Conservation (phyloP, 176 grass and related monocot species). For the Dendrocalamus sinicus region DNA sequence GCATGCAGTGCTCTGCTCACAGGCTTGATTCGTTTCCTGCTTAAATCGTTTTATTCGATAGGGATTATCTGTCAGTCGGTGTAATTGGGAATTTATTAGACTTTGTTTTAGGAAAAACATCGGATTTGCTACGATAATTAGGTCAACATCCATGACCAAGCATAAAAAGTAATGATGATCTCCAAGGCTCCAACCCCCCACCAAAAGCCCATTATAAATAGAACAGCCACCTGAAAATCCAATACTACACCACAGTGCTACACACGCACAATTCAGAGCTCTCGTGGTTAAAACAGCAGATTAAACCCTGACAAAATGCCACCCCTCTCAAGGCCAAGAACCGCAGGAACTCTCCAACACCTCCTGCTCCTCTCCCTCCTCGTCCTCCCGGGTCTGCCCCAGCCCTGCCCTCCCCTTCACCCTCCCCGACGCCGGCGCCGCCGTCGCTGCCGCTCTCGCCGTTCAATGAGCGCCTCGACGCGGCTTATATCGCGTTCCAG, state of each 20-base stretch:
- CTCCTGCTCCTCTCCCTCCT: conserved; percentile 47
- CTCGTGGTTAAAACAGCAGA: conserved; percentile 16
- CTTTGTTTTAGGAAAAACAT: not conserved
- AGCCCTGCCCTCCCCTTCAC: conserved; percentile 54
- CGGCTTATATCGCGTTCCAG: conserved; percentile 73
- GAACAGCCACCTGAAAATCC: conserved; percentile 42
- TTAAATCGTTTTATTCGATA: not conserved
- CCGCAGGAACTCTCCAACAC: conserved; percentile 31
- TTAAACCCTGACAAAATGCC: conserved; percentile 37
- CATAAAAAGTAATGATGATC: conserved; percentile 26
- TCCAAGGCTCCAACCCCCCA: not conserved
- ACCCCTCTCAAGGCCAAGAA: conserved; percentile 20
- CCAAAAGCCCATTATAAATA: conserved; percentile 54
- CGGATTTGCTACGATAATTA: no score
- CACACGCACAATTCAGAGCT: not conserved
- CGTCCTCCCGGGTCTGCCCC: conserved; percentile 47
- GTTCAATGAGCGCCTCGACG: conserved; percentile 71
- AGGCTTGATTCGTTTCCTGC: not conserved
- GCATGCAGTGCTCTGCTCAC: not conserved
- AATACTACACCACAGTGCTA: conserved; percentile 27
- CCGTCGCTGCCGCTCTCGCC: conserved; percentile 59
- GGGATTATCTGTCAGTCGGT: no score
- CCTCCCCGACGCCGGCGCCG: conserved; percentile 38
- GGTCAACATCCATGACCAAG: no score
- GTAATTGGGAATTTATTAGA: not conserved